Evolutionary conservation across 192 early-diverging fungal species (phyloP).

Genomic region (Coemansia sp.): DNA sequence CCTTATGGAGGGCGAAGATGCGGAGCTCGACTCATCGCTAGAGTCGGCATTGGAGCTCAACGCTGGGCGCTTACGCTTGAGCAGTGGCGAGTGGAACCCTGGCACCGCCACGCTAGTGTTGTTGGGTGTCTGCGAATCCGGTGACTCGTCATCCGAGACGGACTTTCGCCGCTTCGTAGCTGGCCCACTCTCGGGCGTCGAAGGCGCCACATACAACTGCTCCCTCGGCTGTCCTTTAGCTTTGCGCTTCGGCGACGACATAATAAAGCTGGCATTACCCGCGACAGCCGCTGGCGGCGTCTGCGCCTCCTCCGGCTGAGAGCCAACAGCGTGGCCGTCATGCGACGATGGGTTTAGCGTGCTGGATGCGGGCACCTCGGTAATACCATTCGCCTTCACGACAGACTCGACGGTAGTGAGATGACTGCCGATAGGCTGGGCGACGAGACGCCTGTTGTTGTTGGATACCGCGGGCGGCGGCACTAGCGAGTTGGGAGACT

Average conservation of each 20-base stretch:
- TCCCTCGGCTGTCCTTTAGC: slow-evolving; percentile 9
- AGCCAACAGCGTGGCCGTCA: not conserved
- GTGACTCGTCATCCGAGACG: not conserved
- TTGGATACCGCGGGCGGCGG: not conserved
- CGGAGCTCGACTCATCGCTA: slow-evolving; percentile 11
- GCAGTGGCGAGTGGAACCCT: slow-evolving; percentile 28
- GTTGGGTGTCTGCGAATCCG: not conserved
- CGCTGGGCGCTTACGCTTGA: slow-evolving; percentile 7
- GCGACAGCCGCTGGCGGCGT: slow-evolving; percentile 7
- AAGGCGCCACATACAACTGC: slow-evolving; percentile 2
- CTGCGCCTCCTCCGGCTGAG: not conserved
- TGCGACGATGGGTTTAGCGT: not conserved
- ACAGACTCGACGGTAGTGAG: not conserved
- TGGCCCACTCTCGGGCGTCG: not conserved
- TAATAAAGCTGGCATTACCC: slow-evolving; percentile 38
- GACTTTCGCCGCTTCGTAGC: slow-evolving; percentile 21
- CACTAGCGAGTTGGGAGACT: not conserved
- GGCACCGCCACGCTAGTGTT: not conserved
- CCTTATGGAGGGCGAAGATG: not conserved
- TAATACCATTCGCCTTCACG: not conserved
- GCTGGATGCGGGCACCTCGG: not conserved
- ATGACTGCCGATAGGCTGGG: not conserved
- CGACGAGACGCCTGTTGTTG: slow-evolving; percentile 9
- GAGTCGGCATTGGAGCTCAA: not conserved
- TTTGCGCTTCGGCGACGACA: slow-evolving; percentile 59